A percentile compares a stretch with the other conserved stretches of the same genome.
Evolutionary conservation across 768 basidiomycete genomes (phyloP).

Genomic region (Trametes cingulata): DNA sequence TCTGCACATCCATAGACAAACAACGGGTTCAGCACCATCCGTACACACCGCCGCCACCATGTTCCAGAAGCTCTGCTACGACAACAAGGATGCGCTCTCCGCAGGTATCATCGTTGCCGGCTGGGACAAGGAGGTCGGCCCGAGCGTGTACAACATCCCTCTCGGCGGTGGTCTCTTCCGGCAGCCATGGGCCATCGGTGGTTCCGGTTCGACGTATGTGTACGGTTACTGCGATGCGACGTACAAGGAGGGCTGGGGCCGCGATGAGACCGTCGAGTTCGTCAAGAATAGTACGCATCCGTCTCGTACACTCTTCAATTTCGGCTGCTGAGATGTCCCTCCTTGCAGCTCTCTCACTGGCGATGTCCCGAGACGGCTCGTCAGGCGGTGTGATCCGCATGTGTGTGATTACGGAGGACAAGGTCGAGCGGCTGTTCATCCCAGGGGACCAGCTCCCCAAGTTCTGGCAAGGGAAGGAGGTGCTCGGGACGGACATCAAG

Average conservation of each 20-base stretch:
- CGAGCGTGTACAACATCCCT: constrained; percentile 95
- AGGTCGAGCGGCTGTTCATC: constrained; percentile 89
- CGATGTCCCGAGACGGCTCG: constrained; percentile 97
- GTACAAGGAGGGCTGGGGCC: constrained; percentile 88
- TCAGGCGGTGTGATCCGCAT: constrained; percentile 97
- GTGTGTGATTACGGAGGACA: constrained; percentile 93
- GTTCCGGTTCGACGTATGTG: constrained; percentile 96
- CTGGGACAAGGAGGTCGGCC: constrained; percentile 91
- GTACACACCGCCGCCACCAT: constrained; percentile 80
- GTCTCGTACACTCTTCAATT: background rate
- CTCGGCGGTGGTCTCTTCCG: constrained; percentile 96
- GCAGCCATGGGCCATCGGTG: constrained; percentile 98
- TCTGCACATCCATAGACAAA: too few species aligned
- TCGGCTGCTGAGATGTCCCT: background rate
- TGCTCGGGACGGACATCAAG: constrained; percentile 45
- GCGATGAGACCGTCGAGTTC: constrained; percentile 89
- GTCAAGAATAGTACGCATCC: constrained; percentile 86
- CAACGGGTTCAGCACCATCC: constrained; percentile 61
- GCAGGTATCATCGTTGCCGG: constrained; percentile 99
- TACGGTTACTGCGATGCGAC: constrained; percentile 99
- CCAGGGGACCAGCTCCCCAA: constrained; percentile 87
- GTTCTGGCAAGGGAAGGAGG: constrained; percentile 87
- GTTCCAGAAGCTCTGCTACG: constrained; percentile 89
- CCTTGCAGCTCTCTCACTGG: constrained; percentile 78
- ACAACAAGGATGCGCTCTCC: constrained; percentile 85